phyloP scores from a whole-genome alignment of 2,329 filamentous ascomycete genomes.

The Madurella fahalii region DNA sequence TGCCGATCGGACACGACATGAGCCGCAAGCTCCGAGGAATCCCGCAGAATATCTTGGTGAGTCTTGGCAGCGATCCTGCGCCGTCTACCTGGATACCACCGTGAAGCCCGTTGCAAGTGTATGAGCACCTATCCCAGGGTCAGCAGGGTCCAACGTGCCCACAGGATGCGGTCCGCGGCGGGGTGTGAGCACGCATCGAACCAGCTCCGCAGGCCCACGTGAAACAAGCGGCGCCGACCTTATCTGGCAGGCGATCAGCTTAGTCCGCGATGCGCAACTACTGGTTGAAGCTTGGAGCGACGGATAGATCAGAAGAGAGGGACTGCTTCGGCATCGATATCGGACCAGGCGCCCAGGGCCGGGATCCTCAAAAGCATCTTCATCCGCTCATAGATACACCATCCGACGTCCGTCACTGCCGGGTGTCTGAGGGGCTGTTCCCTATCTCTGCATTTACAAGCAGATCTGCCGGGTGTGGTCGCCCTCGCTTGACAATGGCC shows the following conservation, averaged over 20 bases:
- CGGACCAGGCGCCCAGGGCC: background rate
- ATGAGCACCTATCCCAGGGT: too few relatives aligned
- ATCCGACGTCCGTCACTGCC: background rate
- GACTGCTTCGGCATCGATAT: background rate
- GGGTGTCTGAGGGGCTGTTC: too few relatives aligned
- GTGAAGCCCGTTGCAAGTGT: conserved; percentile 4
- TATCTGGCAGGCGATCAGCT: background rate
- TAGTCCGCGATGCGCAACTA: background rate
- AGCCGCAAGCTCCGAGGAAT: conserved; percentile 14
- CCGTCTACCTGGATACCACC: conserved; percentile 7
- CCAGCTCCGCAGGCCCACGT: too few relatives aligned
- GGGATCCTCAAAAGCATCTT: background rate
- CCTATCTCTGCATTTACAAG: too few relatives aligned
- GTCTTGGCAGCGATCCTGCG: conserved; percentile 5
- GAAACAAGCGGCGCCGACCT: background rate
- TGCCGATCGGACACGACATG: background rate
- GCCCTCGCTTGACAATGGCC: conserved; percentile 2
- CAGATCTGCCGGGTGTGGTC: conserved; percentile 5
- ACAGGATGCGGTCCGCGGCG: background rate
- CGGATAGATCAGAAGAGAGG: too few relatives aligned
- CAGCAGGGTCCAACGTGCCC: background rate
- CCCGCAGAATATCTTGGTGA: background rate
- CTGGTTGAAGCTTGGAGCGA: background rate
- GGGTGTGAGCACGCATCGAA: background rate
- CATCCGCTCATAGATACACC: background rate